These are phyloP conservation scores for Coemansia sp. DNA, from an alignment of 192 early-diverging fungal species.

Conservation along the genomic window DNA sequence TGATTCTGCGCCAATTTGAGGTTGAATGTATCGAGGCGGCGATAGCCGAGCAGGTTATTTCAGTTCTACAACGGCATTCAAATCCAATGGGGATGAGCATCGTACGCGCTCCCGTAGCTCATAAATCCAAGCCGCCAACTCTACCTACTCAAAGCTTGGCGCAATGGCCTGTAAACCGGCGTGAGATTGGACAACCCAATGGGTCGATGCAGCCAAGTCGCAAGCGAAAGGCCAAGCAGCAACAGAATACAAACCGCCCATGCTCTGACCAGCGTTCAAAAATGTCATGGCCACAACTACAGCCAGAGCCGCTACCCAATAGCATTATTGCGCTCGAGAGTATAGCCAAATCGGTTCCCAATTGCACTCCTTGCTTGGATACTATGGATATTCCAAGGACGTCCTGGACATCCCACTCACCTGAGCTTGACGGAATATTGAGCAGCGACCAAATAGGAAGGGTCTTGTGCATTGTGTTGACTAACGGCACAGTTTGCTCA, in stretches of 20 bases:
- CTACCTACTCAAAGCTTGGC: neutral
- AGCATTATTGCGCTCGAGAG: neutral
- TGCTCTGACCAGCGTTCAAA: neutral
- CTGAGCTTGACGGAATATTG: neutral
- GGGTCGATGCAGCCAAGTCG: neutral
- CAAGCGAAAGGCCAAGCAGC: slow-evolving; percentile 11
- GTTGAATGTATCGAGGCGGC: slow-evolving; percentile 18
- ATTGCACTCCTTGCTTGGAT: neutral
- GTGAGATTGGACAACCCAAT: neutral
- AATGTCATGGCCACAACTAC: neutral
- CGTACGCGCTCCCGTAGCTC: neutral
- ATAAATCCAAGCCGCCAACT: neutral
- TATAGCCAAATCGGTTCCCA: neutral
- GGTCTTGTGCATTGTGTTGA: slow-evolving; percentile 2
- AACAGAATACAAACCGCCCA: too few relatives aligned
- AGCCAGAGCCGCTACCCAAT: neutral
- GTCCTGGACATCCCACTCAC: slow-evolving; percentile 6
- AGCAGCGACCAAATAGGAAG: neutral
- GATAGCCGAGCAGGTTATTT: slow-evolving; percentile 7
- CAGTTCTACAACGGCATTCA: neutral
- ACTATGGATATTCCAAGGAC: slow-evolving; percentile 10
- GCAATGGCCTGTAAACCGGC: neutral
- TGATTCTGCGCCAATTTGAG: slow-evolving; percentile 15
- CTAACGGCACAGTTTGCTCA: slow-evolving; percentile 10
- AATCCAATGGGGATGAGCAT: neutral